Evolutionary conservation across 176 grass and related monocot species (phyloP).

Genomic region (Carex scoparia): DNA sequence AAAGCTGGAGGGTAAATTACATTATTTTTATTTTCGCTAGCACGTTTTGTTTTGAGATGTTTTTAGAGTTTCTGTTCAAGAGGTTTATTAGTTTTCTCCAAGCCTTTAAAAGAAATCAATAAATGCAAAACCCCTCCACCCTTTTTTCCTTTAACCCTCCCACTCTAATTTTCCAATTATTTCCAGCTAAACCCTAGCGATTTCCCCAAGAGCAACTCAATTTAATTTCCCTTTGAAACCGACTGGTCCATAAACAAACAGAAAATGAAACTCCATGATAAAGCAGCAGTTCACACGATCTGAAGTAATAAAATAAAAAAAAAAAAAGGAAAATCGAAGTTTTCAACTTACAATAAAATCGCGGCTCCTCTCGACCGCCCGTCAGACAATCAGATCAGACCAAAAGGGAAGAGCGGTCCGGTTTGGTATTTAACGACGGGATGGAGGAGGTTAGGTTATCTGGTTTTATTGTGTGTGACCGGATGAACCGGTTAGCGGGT

Average conservation of each 20-base stretch:
- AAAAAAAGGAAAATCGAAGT: not conserved
- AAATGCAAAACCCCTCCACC: not conserved
- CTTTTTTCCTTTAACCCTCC: not conserved
- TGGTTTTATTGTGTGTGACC: not conserved
- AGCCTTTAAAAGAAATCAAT: not conserved
- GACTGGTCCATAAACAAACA: not conserved
- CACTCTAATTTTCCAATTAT: not conserved
- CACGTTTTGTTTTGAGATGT: not conserved
- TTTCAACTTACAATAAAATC: not conserved
- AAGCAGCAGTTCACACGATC: not conserved
- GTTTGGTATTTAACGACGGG: slow-evolving; percentile 14
- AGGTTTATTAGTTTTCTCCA: not conserved
- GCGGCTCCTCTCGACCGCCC: slow-evolving; percentile 20
- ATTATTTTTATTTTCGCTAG: not conserved
- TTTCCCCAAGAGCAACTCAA: not conserved
- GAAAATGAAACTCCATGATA: not conserved
- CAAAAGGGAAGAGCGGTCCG: slow-evolving; percentile 22
- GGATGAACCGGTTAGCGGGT: slow-evolving; percentile 22
- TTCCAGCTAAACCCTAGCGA: not conserved
- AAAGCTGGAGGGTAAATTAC: not conserved
- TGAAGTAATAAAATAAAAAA: not conserved
- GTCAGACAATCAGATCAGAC: slow-evolving; percentile 1
- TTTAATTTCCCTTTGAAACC: not conserved
- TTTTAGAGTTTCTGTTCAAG: not conserved
- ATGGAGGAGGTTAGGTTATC: not conserved